phyloP scores from a whole-genome alignment of 1,139 yeast species.

The Suzukiozyma palmioleophila region DNA sequence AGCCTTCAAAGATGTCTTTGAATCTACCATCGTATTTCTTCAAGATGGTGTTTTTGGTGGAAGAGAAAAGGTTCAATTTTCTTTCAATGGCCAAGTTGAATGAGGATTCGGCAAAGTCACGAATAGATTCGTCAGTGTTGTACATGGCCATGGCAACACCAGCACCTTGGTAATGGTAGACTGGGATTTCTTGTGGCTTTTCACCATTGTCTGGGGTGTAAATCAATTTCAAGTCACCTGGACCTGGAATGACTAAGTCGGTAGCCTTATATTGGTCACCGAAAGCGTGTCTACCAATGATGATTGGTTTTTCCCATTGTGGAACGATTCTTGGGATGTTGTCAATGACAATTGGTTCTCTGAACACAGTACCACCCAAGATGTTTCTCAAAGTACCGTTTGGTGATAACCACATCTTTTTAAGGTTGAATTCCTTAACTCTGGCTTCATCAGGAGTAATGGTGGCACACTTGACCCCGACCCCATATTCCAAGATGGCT shows the following conservation, averaged over 20 bases:
- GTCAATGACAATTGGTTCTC: constrained; percentile 92
- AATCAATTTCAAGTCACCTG: constrained; percentile 75
- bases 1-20: constrained; percentile 84
- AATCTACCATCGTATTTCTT: constrained; percentile 92
- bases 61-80: constrained; percentile 72
- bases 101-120: constrained; percentile 87
- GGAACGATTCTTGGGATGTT: constrained; percentile 87
- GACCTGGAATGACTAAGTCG: constrained; percentile 71
- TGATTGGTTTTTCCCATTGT: constrained; percentile 91
- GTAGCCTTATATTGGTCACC: constrained; percentile 97
- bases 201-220: constrained; percentile 75
- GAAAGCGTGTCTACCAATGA: constrained; percentile 95
- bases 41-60: constrained; percentile 92
- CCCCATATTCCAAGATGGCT: constrained; percentile 84
- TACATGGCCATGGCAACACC: constrained; percentile 95
- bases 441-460: constrained; percentile 98
- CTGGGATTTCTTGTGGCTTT: constrained; percentile 50
- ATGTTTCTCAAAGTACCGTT: constrained; percentile 95
- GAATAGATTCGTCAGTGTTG: constrained; percentile 87
- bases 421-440: constrained; percentile 81
- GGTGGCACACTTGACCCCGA: constrained; percentile 95
- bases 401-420: constrained; percentile 97
- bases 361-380: constrained; percentile 92
- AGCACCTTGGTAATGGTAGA: constrained; percentile 66
- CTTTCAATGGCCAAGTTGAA: constrained; percentile 82